These are phyloP conservation scores for Peribolospora baueri DNA, from an alignment of 768 basidiomycete genomes.

Conservation along the genomic window DNA sequence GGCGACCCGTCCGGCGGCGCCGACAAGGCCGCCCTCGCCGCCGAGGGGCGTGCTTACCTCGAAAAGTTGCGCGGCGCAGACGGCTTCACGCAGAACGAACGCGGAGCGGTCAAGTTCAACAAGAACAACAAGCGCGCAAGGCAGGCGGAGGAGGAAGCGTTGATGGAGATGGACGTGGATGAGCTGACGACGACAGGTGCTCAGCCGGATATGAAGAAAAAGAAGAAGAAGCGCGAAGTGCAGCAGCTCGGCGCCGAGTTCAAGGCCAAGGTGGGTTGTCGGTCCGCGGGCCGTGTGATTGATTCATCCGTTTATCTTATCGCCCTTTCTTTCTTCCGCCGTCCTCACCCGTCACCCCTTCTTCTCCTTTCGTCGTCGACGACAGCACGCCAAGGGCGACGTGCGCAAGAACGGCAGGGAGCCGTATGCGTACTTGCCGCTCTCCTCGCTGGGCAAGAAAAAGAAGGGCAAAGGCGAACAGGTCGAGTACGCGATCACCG, in stretches of 20 bases:
- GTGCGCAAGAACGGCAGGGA: conserved; percentile 52
- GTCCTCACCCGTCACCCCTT: neutral
- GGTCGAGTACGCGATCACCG: conserved; percentile 4
- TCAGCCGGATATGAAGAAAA: conserved; percentile 25
- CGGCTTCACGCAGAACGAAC: conserved; percentile 62
- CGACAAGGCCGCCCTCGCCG: conserved; percentile 27
- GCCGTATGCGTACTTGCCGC: conserved; percentile 77
- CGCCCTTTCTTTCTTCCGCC: neutral
- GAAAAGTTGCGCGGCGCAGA: conserved; percentile 64
- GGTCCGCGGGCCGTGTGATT: too few relatives aligned
- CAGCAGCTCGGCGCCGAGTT: conserved; percentile 59
- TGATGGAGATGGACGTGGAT: conserved; percentile 23
- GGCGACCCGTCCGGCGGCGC: conserved; percentile 11
- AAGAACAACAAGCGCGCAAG: conserved; percentile 64
- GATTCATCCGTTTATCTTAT: neutral
- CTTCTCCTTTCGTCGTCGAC: conserved; percentile 4
- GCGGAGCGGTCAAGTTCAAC: conserved; percentile 78
- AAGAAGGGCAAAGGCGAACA: conserved; percentile 22
- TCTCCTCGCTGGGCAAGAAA: conserved; percentile 29
- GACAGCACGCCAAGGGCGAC: conserved; percentile 79
- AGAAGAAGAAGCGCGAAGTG: conserved; percentile 26
- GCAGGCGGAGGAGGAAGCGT: conserved; percentile 31
- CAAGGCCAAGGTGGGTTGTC: conserved; percentile 63
- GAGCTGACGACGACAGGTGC: conserved; percentile 21
- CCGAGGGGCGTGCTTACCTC: conserved; percentile 37